A percentile compares a stretch with the other conserved stretches of the same genome.
These are phyloP conservation scores for Solanum hybrid DNA, from an alignment of 305 asterid species.

Conservation along the genomic window DNA sequence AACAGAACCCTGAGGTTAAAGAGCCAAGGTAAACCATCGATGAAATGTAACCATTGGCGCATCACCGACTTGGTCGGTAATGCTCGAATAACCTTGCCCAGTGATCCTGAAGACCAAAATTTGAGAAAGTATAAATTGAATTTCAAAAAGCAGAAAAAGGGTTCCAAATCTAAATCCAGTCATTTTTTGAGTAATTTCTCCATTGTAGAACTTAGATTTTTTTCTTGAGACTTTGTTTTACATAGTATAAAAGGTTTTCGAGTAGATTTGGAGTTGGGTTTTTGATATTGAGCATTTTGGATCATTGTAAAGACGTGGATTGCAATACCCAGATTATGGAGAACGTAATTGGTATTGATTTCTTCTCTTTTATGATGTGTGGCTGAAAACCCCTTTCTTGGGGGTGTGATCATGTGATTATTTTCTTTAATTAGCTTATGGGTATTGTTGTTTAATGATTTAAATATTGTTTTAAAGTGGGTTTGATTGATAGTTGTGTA, in stretches of 20 bases:
- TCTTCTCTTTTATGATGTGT: too few relatives aligned
- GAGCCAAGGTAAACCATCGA: not conserved
- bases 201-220: not conserved
- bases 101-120: not conserved
- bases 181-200: not conserved
- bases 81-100: not conserved
- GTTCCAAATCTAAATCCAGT: not conserved
- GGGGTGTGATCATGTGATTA: too few relatives aligned
- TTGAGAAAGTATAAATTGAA: not conserved
- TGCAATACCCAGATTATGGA: too few relatives aligned
- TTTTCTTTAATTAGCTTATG: too few relatives aligned
- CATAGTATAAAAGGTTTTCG: not conserved
- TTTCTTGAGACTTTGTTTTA: not conserved
- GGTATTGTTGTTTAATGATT: too few relatives aligned
- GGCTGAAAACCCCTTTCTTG: too few relatives aligned
- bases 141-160: not conserved
- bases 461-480: too few relatives aligned
- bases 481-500: too few relatives aligned
- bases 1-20: not conserved
- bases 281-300: too few relatives aligned
- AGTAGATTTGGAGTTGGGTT: too few relatives aligned
- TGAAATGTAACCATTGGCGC: not conserved
- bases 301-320: too few relatives aligned
- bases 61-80: not conserved
- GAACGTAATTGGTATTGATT: too few relatives aligned